Conservation (phyloP, 164 flowering plant species). For the Dillenia suffruticosa region DNA sequence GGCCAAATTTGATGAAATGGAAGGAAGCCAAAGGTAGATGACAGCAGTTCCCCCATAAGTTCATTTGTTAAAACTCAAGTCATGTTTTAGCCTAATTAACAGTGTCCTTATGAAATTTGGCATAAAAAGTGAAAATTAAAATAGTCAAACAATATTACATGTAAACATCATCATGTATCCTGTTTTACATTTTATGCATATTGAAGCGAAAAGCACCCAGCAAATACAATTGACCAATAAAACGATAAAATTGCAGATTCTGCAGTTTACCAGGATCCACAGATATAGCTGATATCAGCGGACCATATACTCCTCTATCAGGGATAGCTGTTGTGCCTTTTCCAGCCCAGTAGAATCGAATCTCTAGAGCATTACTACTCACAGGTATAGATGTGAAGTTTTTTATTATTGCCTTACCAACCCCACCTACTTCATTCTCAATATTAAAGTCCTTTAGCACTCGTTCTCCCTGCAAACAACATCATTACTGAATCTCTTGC, state of each 20-base stretch:
- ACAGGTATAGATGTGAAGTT: constrained; percentile 25
- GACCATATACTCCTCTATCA: constrained; percentile 41
- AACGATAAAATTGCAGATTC: background rate
- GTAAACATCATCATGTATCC: no score
- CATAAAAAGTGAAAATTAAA: no score
- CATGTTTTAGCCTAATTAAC: no score
- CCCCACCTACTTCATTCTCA: constrained; percentile 44
- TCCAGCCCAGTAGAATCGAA: constrained; percentile 45
- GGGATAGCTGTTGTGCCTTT: constrained; percentile 45
- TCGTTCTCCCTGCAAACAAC: constrained; percentile 22
- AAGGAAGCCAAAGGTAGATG: no score
- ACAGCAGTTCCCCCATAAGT: no score
- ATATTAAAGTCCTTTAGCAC: constrained; percentile 60
- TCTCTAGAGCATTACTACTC: constrained; percentile 23
- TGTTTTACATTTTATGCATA: no score
- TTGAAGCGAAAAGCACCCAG: no score
- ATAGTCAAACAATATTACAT: no score
- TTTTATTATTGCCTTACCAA: constrained; percentile 20
- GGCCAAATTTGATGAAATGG: no score
- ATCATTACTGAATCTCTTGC: no score
- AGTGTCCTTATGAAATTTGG: no score
- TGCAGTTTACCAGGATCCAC: constrained; percentile 28
- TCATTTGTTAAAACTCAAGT: no score
- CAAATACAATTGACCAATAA: background rate
- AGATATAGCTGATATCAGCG: constrained; percentile 51